Conservation (phyloP, 352 stramenopile species). For the Halophytophthora polymorphica region DNA sequence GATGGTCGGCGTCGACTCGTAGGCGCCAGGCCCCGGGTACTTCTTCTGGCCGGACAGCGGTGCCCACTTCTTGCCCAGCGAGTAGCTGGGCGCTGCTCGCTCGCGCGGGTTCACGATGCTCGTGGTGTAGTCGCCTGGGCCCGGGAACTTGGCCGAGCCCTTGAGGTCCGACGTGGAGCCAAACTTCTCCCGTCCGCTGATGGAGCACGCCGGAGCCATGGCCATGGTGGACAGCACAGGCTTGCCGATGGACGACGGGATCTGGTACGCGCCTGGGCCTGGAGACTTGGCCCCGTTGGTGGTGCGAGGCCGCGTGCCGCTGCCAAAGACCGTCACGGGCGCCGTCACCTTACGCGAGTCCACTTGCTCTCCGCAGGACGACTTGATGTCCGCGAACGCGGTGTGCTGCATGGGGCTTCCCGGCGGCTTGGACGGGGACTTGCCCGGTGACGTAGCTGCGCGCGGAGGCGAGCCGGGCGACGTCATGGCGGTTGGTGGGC, state of each 20-base stretch:
- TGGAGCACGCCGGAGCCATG: conserved; percentile 52
- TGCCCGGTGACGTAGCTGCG: conserved; percentile 30
- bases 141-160: conserved; percentile 38
- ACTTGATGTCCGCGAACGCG: conserved; percentile 67
- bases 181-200: conserved; percentile 79
- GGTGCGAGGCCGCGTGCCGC: conserved; percentile 46
- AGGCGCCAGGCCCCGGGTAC: conserved; percentile 54
- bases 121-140: conserved; percentile 64
- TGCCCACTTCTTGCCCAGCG: conserved; percentile 74
- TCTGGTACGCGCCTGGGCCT: conserved; percentile 61
- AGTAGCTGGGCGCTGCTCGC: conserved; percentile 58
- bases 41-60: conserved; percentile 39
- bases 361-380: conserved; percentile 62
- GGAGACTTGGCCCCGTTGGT: conserved; percentile 54
- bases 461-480: conserved; percentile 33
- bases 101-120: conserved; percentile 70
- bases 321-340: conserved; percentile 63
- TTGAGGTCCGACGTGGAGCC: conserved; percentile 61
- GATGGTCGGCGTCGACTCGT: conserved; percentile 56
- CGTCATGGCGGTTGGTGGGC: conserved; percentile 14
- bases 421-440: conserved; percentile 23
- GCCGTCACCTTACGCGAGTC: conserved; percentile 74
- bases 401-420: conserved; percentile 28
- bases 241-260: conserved; percentile 69
- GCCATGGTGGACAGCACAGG: conserved; percentile 65